Conservation (phyloP, 345 rosid genomes). For the Citrus cavaleriei region DNA sequence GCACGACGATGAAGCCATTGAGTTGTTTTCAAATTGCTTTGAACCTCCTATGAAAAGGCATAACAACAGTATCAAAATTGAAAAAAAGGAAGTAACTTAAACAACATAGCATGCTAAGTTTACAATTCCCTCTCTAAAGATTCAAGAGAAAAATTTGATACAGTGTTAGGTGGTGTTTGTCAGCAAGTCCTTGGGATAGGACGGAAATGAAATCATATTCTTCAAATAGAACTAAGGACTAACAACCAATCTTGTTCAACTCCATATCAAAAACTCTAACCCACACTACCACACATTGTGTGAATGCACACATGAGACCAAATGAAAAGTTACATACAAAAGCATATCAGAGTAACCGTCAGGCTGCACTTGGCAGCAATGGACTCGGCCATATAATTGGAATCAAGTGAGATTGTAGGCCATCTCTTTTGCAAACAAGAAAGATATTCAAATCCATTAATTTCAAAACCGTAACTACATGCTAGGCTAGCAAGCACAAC, state of each 20-base stretch:
- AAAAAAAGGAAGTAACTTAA: not conserved
- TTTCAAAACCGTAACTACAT: not conserved
- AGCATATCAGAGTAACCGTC: not conserved
- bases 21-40: not conserved
- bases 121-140: not conserved
- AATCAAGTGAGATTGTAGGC: not conserved
- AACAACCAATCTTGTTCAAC: not conserved
- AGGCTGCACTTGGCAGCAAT: not conserved
- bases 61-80: not conserved
- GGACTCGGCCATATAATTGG: not conserved
- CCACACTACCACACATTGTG: not conserved
- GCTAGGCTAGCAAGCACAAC: not conserved
- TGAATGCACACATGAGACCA: not conserved
- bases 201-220: not conserved
- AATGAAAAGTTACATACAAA: not conserved
- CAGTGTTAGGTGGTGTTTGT: not conserved
- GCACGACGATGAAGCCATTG: constrained; percentile 38
- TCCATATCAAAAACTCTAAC: not conserved
- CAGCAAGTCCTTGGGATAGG: not conserved
- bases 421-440: not conserved
- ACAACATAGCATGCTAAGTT: not conserved
- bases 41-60: constrained; percentile 1
- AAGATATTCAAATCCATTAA: not conserved
- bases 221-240: not conserved
- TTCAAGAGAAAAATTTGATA: not conserved